A percentile compares a stretch with the other conserved stretches of the same genome.
Conservation (phyloP, 2,329 filamentous ascomycete species). For the Exophiala oligosperma region DNA sequence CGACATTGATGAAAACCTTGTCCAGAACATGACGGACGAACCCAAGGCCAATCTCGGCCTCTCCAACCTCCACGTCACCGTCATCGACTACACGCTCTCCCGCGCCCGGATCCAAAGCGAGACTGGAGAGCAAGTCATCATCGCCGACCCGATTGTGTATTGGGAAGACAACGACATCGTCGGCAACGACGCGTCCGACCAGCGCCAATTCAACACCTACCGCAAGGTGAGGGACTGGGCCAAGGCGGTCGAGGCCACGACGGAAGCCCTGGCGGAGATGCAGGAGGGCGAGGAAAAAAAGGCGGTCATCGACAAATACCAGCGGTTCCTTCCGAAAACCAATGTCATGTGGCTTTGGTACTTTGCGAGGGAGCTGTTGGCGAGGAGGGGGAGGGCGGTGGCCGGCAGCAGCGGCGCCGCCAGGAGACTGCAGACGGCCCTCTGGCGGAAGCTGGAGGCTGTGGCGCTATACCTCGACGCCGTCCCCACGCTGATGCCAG, state of each 20-base stretch:
- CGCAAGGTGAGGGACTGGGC: constrained; percentile 18
- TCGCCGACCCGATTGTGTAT: constrained; percentile 19
- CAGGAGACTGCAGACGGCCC: constrained; percentile 21
- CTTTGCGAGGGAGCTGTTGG: constrained; percentile 57
- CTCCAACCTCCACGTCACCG: constrained; percentile 60
- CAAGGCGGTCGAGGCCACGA: constrained; percentile 17
- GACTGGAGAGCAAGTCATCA: constrained; percentile 4
- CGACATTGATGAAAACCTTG: constrained; percentile 33
- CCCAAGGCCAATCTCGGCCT: constrained; percentile 48
- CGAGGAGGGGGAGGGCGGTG: background rate
- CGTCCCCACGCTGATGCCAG: constrained; percentile 11
- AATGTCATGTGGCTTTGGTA: constrained; percentile 66
- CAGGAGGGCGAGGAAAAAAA: constrained; percentile 37
- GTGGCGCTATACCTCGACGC: constrained; percentile 16
- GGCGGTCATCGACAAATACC: constrained; percentile 45
- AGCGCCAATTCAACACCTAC: constrained; percentile 18
- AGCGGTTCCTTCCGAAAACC: constrained; percentile 57
- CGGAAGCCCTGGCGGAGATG: constrained; percentile 29
- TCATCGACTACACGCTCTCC: constrained; percentile 69
- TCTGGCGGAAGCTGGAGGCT: constrained; percentile 22
- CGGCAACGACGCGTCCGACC: constrained; percentile 14
- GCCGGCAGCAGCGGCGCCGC: constrained; percentile 13
- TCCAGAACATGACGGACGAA: constrained; percentile 32
- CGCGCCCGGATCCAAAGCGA: constrained; percentile 51
- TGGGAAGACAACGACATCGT: constrained; percentile 13